Evolutionary conservation across 2,329 filamentous ascomycete genomes (phyloP).

Genomic region (Penicillium sp.): DNA sequence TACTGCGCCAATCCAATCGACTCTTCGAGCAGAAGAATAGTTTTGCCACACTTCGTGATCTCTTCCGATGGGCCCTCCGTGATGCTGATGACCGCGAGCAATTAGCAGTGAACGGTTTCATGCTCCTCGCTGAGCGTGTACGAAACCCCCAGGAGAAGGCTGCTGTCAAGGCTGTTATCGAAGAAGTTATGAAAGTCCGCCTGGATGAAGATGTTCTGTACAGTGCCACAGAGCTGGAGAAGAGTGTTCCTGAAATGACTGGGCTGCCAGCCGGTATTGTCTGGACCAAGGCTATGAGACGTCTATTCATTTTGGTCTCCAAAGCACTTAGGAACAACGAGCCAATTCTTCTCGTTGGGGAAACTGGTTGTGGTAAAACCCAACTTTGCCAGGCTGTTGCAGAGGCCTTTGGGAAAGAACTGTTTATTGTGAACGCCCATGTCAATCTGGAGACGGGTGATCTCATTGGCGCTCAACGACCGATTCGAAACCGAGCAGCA

Average conservation of each 20-base stretch:
- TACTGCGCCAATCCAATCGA: constrained; percentile 80
- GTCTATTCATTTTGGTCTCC: constrained; percentile 83
- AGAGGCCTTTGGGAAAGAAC: constrained; percentile 66
- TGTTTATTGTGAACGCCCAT: constrained; percentile 93
- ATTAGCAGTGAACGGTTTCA: constrained; percentile 86
- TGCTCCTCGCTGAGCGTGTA: constrained; percentile 91
- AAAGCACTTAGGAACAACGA: constrained; percentile 84
- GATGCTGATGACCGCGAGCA: constrained; percentile 80
- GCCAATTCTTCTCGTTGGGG: constrained; percentile 87
- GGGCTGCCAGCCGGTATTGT: constrained; percentile 55
- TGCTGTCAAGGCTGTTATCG: constrained; percentile 81
- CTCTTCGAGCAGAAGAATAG: constrained; percentile 96
- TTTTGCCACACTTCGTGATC: constrained; percentile 90
- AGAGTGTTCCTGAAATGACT: constrained; percentile 47
- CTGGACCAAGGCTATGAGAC: constrained; percentile 92
- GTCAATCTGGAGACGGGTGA: constrained; percentile 98
- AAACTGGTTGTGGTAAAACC: constrained; percentile 97
- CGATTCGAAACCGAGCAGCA: constrained; percentile 75
- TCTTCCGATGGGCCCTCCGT: constrained; percentile 91
- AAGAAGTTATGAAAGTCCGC: constrained; percentile 80
- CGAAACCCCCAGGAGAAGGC: constrained; percentile 80
- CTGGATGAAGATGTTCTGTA: constrained; percentile 74
- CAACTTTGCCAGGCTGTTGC: constrained; percentile 91
- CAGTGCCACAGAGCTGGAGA: constrained; percentile 53
- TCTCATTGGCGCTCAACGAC: constrained; percentile 89